Base-by-base conservation (phyloP, 345 rosid species). In the Trapa bicornis region DNA sequence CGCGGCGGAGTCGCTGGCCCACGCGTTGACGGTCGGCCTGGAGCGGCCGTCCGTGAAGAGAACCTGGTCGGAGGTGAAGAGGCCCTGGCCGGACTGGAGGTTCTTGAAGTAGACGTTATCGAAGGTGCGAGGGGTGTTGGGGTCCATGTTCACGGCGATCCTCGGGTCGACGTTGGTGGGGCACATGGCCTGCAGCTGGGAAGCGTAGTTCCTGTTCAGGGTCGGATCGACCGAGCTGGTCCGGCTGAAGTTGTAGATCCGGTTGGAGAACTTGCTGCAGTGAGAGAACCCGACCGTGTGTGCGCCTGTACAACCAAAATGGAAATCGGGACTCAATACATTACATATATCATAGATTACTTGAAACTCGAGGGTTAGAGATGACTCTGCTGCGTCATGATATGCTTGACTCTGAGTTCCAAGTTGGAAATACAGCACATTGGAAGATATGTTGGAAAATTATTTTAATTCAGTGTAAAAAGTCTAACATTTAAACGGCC, bases 261-360 rank as follows among this genome's bases (percentile, higher is more conserved):
- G 75, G 76, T 82, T 77, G 5, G 75, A 35, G 32, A 89, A 74
- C 73, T 74, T 83, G 80, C 65, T 33, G 66, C 96, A 89, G 64
- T 89, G 96, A 13, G 91, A 80, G 80, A 89, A 87, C 73, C 96
- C 96, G 9, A 89, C 68, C 61, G 86, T 86, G 84, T 89, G 96
- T n/a, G 89, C 96, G 41, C 84, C 96, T 89, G 85, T 72, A 69
- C 57, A 58, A 22, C 29, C 43, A 57, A 45, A 45, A 45, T 11
- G 48, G 13, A 7, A 45, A 45, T 41, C 32, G 38, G 38, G 32
- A 58, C 14, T 32, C 63, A 58, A 58, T 15, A 5, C 6, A 29
- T 4, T 22, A 22, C 29, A 22, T 22, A 22, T 22, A 22, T 22
- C 29, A 22, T 22, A 22, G 29, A 22, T 22, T 0, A 5, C 22